Evolutionary conservation across 805 yeast genomes (phyloP), one percentile per base, ranked within the genome.

Genomic region (Yarrowia porcina): DNA sequence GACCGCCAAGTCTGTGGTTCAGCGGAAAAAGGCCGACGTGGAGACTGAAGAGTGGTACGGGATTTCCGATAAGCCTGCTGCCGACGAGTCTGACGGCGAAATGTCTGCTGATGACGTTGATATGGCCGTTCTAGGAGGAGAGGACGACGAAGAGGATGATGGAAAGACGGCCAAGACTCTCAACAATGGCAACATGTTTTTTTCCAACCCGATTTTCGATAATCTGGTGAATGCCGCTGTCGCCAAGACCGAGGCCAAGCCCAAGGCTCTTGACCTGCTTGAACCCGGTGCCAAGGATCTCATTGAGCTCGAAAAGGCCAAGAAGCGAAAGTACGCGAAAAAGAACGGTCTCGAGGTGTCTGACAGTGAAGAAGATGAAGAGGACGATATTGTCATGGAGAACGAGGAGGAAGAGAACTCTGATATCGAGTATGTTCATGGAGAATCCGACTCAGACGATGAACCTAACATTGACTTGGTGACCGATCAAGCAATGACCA

Each of bases 401-500:
- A 30, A 36, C 20, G 63, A 50, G 68, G 68, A n/a, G 73, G 72
- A 18, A 72, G 73, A 59, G 15, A 69, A 73, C 1, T 71, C 74
- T 1, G 79, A 74, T 12, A 67, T 64, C 4, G 73, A 69, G n/a
- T 68, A 64, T 13, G 65, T 67, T 3, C 71, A 73, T 3, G 77
- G 72, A 15, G 75, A 68, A 1, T 74, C 71, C 42, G 73, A 71
- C 6, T 35, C 64, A 10, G 75, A 73, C 12, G 68, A 71, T 32
- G 73, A 74, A 35, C 66, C 71, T 60, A 87, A 84, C 65, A 85
- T 90, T 56, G 96, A 90, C 66, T 78, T 92, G 65, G 96, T 94
- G 18, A 91, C 97, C 1, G 96, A 88, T 0, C 96, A 91, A 73
- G 97, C 97, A 5, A 94, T 94, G 99, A 94, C 99, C 0, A 78